Conservation (phyloP, 1,284 basidiomycete species). For the Austroboletus niveus region DNA sequence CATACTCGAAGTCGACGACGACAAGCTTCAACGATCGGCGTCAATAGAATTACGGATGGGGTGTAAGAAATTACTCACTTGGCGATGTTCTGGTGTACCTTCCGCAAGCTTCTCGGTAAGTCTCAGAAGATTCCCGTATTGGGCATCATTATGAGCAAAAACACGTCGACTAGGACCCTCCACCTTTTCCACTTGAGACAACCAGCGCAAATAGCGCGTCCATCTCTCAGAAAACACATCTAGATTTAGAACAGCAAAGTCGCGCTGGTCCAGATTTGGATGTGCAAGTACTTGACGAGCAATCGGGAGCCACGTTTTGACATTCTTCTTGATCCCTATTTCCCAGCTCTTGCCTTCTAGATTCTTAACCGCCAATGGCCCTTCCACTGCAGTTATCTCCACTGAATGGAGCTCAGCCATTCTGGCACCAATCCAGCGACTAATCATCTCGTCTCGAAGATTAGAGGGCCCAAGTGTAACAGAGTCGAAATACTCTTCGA, state of each 20-base stretch:
- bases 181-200: conserved; percentile 58
- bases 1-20: conserved; percentile 96
- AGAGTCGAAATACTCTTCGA: conserved; percentile 93
- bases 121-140: conserved; percentile 89
- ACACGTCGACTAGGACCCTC: conserved; percentile 62
- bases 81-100: conserved; percentile 60
- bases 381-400: conserved; percentile 69
- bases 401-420: conserved; percentile 95
- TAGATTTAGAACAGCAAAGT: conserved; percentile 56
- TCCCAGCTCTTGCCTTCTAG: conserved; percentile 54
- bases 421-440: conserved; percentile 81
- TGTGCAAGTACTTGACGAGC: conserved; percentile 67
- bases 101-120: conserved; percentile 54
- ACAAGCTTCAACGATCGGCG: conserved; percentile 59
- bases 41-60: conserved; percentile 7
- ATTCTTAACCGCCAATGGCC: conserved; percentile 35
- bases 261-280: conserved; percentile 42
- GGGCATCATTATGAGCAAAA: conserved; percentile 89
- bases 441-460: conserved; percentile 71
- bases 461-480: conserved; percentile 74
- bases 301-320: conserved; percentile 59
- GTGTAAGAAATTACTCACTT: conserved; percentile 43
- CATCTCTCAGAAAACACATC: conserved; percentile 63
- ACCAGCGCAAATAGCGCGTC: conserved; percentile 66
- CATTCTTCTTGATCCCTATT: conserved; percentile 58